These are phyloP conservation scores for Theileria orientalis DNA, from an alignment of 169 alveolate species.

Conservation along the genomic window DNA sequence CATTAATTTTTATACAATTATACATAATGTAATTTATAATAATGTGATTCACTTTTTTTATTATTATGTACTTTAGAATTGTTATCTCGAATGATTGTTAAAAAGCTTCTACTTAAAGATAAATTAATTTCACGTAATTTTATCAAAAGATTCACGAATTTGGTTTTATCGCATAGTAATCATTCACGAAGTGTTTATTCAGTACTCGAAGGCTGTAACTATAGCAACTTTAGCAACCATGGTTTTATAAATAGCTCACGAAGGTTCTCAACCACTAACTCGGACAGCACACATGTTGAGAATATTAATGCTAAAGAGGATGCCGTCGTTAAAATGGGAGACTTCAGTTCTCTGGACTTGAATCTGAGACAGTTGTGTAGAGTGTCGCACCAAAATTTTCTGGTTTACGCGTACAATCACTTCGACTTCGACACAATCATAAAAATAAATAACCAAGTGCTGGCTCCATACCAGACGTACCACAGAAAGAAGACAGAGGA, in stretches of 20 bases:
- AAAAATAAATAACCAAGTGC: slow-evolving; percentile 48
- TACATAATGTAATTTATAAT: no score
- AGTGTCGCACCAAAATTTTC: slow-evolving; percentile 51
- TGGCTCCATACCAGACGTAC: slow-evolving; percentile 58
- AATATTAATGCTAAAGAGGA: neutral
- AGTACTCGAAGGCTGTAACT: neutral
- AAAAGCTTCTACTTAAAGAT: no score
- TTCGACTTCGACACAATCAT: slow-evolving; percentile 42
- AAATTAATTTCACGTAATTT: no score
- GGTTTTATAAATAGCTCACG: neutral
- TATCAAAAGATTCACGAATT: no score
- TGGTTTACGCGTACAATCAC: slow-evolving; percentile 43
- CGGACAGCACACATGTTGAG: neutral
- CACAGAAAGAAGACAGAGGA: slow-evolving; percentile 34
- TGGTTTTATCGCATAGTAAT: no score
- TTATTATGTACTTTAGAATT: no score
- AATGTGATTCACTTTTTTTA: no score
- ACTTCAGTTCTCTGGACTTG: slow-evolving; percentile 31
- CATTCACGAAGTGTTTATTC: neutral
- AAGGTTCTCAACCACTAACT: neutral
- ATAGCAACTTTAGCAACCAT: neutral
- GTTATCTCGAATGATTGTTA: no score
- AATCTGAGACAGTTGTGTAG: slow-evolving; percentile 52
- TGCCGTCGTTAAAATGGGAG: slow-evolving; percentile 17
- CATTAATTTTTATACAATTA: no score